phyloP scores from a whole-genome alignment of 2,329 filamentous ascomycete genomes.

The Penicillium glabrum region DNA sequence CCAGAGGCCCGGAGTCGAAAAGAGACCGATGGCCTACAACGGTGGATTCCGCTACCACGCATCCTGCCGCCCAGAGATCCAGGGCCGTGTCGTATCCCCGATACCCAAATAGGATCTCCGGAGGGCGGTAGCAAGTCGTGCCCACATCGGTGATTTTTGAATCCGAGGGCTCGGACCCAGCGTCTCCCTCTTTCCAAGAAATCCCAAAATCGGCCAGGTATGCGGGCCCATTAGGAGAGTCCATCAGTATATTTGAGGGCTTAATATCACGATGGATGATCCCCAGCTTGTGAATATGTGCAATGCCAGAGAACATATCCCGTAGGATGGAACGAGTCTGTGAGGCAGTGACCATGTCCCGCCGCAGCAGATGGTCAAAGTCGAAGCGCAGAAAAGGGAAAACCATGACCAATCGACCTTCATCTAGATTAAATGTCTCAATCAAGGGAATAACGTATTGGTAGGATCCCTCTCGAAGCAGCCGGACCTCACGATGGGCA shows the following conservation, averaged over 20 bases:
- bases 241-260: constrained; percentile 80
- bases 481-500: constrained; percentile 73
- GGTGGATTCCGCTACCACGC: constrained; percentile 76
- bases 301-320: constrained; percentile 70
- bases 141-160: constrained; percentile 89
- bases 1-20: constrained; percentile 86
- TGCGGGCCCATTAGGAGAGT: constrained; percentile 66
- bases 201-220: constrained; percentile 91
- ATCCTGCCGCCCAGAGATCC: constrained; percentile 88
- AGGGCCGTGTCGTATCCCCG: constrained; percentile 68
- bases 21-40: constrained; percentile 58
- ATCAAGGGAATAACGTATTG: constrained; percentile 66
- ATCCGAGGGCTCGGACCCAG: constrained; percentile 61
- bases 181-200: constrained; percentile 68
- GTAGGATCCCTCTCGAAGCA: constrained; percentile 63
- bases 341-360: constrained; percentile 37
- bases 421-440: constrained; percentile 68
- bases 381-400: constrained; percentile 82
- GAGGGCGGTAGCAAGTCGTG: constrained; percentile 85
- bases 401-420: constrained; percentile 71
- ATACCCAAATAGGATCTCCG: constrained; percentile 86
- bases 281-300: constrained; percentile 67
- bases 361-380: constrained; percentile 65
- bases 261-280: constrained; percentile 96
- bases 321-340: constrained; percentile 55